Percentiles rank a stretch among this genome's conserved stretches.
Evolutionary conservation across 73 alveolate genomes (phyloP).

Genomic region (Uronychia setigera): DNA sequence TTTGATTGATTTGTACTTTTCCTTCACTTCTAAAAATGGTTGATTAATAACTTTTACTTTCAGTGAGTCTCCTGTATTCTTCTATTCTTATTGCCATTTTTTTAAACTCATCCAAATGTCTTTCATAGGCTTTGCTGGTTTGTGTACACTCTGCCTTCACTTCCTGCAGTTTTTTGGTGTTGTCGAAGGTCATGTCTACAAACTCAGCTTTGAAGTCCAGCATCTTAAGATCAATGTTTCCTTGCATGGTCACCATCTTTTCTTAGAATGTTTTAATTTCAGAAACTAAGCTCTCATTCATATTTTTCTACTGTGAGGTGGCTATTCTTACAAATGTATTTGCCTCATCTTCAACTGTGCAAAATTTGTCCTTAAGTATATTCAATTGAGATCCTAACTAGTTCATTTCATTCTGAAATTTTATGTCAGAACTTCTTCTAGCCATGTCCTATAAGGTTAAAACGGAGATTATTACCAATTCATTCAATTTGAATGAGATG

Average conservation of each 20-base stretch:
- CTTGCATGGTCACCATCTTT: background rate
- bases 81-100: background rate
- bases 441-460: no score
- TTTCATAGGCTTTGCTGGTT: background rate
- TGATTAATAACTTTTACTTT: background rate
- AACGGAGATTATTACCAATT: no score
- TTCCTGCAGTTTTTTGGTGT: background rate
- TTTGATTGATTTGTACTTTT: background rate
- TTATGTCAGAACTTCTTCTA: no score
- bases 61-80: background rate
- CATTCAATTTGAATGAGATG: background rate
- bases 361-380: background rate
- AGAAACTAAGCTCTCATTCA: background rate
- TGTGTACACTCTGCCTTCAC: background rate
- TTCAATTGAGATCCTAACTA: no score
- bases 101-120: background rate
- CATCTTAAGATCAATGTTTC: background rate
- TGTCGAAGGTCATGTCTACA: background rate
- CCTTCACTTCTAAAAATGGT: background rate
- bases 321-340: background rate
- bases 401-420: no score
- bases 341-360: background rate
- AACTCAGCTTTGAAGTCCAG: background rate
- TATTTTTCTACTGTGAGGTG: background rate
- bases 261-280: background rate